phyloP scores from a whole-genome alignment of 805 yeast genomes.

The Saccharomycopsis javanensis region DNA sequence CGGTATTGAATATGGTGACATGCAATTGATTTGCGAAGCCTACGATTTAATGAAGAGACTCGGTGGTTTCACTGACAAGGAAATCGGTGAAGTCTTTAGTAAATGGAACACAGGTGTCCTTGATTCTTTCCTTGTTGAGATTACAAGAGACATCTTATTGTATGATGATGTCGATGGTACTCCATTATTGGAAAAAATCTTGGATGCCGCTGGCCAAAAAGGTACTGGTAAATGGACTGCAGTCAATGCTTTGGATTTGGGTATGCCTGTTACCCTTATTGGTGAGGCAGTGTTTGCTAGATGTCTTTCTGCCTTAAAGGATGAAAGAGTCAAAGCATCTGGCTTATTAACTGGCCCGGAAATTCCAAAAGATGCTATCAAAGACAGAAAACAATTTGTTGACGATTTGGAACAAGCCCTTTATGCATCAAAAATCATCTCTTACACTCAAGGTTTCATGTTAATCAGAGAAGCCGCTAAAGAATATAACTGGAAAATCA shows the following conservation, averaged over 20 bases:
- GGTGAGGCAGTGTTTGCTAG: slow-evolving; percentile 99
- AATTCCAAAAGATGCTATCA: slow-evolving; percentile 49
- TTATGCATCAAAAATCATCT: slow-evolving; percentile 96
- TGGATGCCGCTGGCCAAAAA: slow-evolving; percentile 97
- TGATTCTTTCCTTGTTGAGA: slow-evolving; percentile 94
- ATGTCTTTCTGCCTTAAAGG: slow-evolving; percentile 87
- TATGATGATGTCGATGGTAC: slow-evolving; percentile 84
- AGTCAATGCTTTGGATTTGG: slow-evolving; percentile 92
- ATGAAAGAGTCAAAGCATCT: slow-evolving; percentile 84
- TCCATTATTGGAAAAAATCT: slow-evolving; percentile 91
- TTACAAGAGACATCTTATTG: slow-evolving; percentile 89
- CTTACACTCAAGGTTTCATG: slow-evolving; percentile 99
- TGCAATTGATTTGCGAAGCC: slow-evolving; percentile 98
- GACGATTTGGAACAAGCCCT: slow-evolving; percentile 96
- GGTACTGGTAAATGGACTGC: slow-evolving; percentile 99
- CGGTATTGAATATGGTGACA: slow-evolving; percentile 99
- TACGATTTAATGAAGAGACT: slow-evolving; percentile 92
- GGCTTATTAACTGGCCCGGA: slow-evolving; percentile 70
- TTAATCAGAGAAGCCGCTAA: slow-evolving; percentile 95
- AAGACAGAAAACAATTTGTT: slow-evolving; percentile 74
- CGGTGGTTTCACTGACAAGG: slow-evolving; percentile 82
- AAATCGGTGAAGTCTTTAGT: slow-evolving; percentile 85
- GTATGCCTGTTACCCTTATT: slow-evolving; percentile 95
- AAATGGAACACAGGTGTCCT: slow-evolving; percentile 96
- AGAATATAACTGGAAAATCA: slow-evolving; percentile 93